phyloP scores from a whole-genome alignment of 169 alveolate genomes.

The Toxoplasma gondii region DNA sequence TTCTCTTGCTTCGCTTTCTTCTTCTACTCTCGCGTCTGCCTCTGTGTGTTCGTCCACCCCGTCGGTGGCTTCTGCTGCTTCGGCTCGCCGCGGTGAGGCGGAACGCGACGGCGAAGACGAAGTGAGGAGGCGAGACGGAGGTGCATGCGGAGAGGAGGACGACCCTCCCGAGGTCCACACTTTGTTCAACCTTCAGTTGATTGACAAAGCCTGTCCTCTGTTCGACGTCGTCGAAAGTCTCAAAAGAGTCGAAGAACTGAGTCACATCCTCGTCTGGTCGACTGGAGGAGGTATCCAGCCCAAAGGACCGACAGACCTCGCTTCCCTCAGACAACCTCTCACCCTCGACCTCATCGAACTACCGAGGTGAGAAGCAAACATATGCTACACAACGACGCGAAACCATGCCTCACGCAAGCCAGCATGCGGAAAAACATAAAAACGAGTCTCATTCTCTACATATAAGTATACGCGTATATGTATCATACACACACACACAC shows the following conservation, averaged over 20 bases:
- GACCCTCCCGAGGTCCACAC: constrained; percentile 30
- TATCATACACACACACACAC: neutral
- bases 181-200: constrained; percentile 40
- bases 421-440: neutral
- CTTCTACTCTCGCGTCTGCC: too few species aligned
- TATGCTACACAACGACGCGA: neutral
- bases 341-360: constrained; percentile 50
- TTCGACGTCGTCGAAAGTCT: constrained; percentile 18
- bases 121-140: neutral
- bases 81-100: neutral
- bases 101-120: neutral
- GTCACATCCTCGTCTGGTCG: constrained; percentile 60
- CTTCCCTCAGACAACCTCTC: neutral
- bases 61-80: constrained; percentile 9
- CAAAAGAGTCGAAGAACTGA: constrained; percentile 40
- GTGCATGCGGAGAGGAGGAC: constrained; percentile 5
- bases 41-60: too few species aligned
- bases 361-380: constrained; percentile 22
- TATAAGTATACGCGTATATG: too few species aligned
- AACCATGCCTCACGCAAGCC: too few species aligned
- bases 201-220: constrained; percentile 10
- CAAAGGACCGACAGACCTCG: neutral
- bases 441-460: neutral
- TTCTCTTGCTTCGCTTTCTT: too few species aligned
- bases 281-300: constrained; percentile 2